Evolutionary conservation across 164 flowering plant species (phyloP), one percentile per base, ranked within the genome.

Genomic region (Malania oleifera): DNA sequence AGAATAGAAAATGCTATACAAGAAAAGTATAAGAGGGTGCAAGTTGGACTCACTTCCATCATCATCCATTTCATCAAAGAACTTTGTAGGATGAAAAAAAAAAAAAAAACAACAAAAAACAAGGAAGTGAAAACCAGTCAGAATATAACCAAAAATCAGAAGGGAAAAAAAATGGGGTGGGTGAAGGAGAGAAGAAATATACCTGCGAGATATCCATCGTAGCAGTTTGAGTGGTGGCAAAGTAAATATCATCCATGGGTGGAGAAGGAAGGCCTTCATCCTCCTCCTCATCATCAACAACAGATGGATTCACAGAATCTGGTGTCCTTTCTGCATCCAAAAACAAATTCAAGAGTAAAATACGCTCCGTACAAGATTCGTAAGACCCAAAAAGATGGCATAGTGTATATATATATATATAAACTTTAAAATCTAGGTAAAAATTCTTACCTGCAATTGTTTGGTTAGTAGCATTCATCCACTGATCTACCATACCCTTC

Each of bases 31-130:
- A 52, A 52, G 50, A 46, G 58, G 27, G 28, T 17, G 53, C 22
- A 41, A 58, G 25, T 53, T 62, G 20, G 35, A 86, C 98, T 87
- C 78, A 93, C 98, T 87, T 93, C 89, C 95, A 75, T 83, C 84
- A 70, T 87, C 97, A 72, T 93, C 97, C 89, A 93, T 80, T 57
- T 87, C 96, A 41, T 93, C 97, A 60, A 90, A 93, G 79, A 93
- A 84, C 97, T 93, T 73, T 67, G 34, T 44, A 27, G 20, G 22
- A 37, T 22, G 54, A 26, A 65, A 44, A 28, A 22, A 23, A 34
- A 55, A 26, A 65, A 44, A 28, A 22, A 23, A 34, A 55, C 52
- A 53, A 55, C 56, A 50, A 34, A 43, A 18, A 43, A 46, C 27
- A 53, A 46, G 55, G 43, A 61, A 75, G 39, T 27, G 63, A 23